Base-by-base conservation (phyloP, 257 asterid species). In the Salvia splendens region DNA sequence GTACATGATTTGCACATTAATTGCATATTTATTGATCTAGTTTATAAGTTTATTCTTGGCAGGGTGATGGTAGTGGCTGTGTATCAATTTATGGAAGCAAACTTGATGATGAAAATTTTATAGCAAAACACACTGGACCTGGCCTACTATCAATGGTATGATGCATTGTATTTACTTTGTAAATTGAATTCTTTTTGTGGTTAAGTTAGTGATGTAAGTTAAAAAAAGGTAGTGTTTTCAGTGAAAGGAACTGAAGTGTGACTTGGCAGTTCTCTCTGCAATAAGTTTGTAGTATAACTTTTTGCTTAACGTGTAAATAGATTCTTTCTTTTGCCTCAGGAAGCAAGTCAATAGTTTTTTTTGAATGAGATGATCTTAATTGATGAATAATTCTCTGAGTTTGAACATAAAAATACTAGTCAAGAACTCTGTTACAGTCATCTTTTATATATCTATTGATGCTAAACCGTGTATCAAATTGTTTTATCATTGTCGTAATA, bases 41-140 rank as follows among this genome's bases (percentile, higher is more conserved):
- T 71, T 75, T 58, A 51, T 42, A 28, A 36, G 16, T n/a, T 14
- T 69, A 74, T 73, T 17, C 68, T 70, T 63, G 80, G 70, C 86
- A 92, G 98, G 97, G 97, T 67, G 98, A 92, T 87, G 98, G 98
- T 33, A 92, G 91, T 71, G 98, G 98, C 36, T 92, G 96, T 68
- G 77, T 82, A 58, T 92, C 95, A 71, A 86, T 89, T 46, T 87
- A 89, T 48, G 98, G 98, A 54, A 92, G 98, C 81, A 92, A 87
- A 83, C 84, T 92, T 53, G 97, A 92, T 63, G 98, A 92, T 77
- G 98, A 92, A 83, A 89, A 89, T 77, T 92, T 92, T 78, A 81
- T 73, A 8, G 98, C 98, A 59, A 92, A 87, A 81, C 98, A 92
- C 85, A 92, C 98, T 53, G 97, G 97, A 61, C 98, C 98, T 24